phyloP scores from a whole-genome alignment of 208 protist species.

The Histomonas meleagridis region DNA sequence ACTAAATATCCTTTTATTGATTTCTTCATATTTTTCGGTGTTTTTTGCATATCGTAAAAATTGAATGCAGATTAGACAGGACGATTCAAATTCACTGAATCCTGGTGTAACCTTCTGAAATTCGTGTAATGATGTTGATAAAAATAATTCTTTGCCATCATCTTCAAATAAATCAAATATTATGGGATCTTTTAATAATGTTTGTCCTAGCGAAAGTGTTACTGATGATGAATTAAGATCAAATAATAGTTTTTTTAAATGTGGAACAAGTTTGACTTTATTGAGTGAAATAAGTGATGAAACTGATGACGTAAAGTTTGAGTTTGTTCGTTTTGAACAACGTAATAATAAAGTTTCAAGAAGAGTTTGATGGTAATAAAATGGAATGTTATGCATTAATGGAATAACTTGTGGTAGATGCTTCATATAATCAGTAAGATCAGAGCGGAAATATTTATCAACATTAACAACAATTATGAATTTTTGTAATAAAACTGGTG shows the following conservation, averaged over 20 bases:
- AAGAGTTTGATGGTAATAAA: background rate
- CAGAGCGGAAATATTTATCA: background rate
- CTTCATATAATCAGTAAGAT: conserved; percentile 8
- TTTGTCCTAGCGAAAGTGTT: background rate
- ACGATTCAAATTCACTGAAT: background rate
- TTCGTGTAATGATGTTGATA: background rate
- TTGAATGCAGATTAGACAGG: background rate
- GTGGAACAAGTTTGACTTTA: background rate
- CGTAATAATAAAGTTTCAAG: background rate
- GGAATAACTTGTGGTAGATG: conserved; percentile 18
- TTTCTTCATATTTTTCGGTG: background rate
- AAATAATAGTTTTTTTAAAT: background rate
- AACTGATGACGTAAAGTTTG: background rate
- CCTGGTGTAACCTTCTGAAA: background rate
- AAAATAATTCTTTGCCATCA: background rate
- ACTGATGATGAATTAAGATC: background rate
- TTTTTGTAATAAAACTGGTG: background rate
- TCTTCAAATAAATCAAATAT: background rate
- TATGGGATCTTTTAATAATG: background rate
- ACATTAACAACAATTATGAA: background rate
- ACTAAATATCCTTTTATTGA: background rate
- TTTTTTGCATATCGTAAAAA: background rate
- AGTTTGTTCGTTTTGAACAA: background rate
- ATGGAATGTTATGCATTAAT: background rate
- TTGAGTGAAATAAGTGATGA: background rate